A percentile compares a stretch with the other conserved stretches of the same genome.
Conservation (phyloP, 2,329 filamentous ascomycete species). For the Paraphaeosphaeria minitans region DNA sequence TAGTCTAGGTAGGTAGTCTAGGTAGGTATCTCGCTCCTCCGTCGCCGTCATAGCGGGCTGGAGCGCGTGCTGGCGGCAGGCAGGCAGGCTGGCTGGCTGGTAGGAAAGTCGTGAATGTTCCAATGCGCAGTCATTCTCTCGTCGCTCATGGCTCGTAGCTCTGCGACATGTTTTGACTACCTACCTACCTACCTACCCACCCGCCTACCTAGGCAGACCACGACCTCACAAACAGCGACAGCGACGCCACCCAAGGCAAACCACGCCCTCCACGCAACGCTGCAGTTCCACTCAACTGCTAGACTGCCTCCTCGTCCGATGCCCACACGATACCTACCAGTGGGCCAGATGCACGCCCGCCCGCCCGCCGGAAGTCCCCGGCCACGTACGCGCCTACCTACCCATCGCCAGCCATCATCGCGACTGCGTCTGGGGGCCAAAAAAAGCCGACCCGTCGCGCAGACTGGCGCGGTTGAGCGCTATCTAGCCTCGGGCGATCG, state of each 20-base stretch:
- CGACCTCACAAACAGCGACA: too few relatives aligned
- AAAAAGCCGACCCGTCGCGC: not conserved
- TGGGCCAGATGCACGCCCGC: not conserved
- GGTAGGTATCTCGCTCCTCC: not conserved
- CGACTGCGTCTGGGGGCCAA: not conserved
- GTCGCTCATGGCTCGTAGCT: not conserved
- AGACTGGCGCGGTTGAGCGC: too few relatives aligned
- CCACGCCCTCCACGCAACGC: too few relatives aligned
- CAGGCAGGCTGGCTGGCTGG: not conserved
- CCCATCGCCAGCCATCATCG: too few relatives aligned
- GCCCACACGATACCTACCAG: not conserved
- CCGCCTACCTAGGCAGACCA: too few relatives aligned
- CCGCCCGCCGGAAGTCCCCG: not conserved
- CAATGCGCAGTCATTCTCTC: slow-evolving; percentile 8
- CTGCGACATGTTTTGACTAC: not conserved
- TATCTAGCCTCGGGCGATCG: too few relatives aligned
- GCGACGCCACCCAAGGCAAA: not conserved
- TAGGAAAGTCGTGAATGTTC: not conserved
- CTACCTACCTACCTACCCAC: too few relatives aligned
- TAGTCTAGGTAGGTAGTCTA: too few relatives aligned
- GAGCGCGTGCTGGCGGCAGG: not conserved
- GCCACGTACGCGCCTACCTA: not conserved
- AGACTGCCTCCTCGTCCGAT: too few relatives aligned
- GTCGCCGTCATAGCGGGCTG: not conserved
- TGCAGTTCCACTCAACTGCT: too few relatives aligned